Conservation (phyloP, 441 rosid genomes). For the California macrophylla region DNA sequence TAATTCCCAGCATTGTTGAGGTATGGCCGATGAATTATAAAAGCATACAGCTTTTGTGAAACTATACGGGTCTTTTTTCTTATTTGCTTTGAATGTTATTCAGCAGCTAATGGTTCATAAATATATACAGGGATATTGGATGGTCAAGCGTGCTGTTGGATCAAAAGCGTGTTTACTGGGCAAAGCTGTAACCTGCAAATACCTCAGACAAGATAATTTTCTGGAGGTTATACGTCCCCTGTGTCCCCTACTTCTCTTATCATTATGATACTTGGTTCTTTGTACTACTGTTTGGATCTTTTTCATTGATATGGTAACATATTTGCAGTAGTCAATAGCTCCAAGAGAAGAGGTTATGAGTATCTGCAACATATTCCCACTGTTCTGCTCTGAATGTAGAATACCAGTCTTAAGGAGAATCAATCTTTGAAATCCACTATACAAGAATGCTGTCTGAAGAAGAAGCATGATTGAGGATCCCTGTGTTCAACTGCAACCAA, state of each 20-base stretch:
- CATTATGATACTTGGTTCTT: no score
- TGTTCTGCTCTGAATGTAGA: not conserved
- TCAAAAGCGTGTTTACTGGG: conserved; percentile 88
- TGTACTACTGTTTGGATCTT: no score
- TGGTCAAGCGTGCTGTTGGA: conserved; percentile 95
- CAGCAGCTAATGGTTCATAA: conserved; percentile 3
- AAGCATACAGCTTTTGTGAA: not conserved
- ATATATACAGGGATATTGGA: conserved; percentile 70
- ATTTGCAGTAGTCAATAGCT: not conserved
- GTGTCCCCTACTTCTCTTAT: not conserved
- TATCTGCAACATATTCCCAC: not conserved
- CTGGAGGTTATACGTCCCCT: conserved; percentile 47
- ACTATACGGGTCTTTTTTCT: not conserved
- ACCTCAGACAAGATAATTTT: conserved; percentile 86
- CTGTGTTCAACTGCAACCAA: not conserved
- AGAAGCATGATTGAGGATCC: not conserved
- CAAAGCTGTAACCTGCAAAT: conserved; percentile 92
- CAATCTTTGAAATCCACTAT: not conserved
- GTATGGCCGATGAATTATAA: conserved; percentile 19
- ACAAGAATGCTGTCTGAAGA: not conserved
- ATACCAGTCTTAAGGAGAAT: not conserved
- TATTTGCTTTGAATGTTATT: conserved; percentile 8
- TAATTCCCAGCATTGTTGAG: conserved; percentile 80
- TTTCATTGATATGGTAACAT: not conserved
- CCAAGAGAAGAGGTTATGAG: not conserved